Evolutionary conservation across 2,329 filamentous ascomycete species (phyloP).

Genomic region (Cryphonectria carpinicola): DNA sequence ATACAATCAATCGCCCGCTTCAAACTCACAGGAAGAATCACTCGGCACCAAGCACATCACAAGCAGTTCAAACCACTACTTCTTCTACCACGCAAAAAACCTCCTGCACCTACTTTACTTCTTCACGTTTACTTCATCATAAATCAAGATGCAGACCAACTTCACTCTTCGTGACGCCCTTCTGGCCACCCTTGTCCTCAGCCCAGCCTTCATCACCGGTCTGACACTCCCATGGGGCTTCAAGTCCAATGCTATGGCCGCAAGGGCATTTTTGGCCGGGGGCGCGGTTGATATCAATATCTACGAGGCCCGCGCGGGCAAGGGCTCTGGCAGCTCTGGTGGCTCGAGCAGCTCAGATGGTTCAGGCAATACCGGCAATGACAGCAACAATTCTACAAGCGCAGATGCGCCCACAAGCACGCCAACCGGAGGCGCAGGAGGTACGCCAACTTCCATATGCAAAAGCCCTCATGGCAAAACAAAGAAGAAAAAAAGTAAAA

Average conservation of each 20-base stretch:
- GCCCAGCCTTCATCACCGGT: slow-evolving; percentile 21
- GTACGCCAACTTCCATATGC: neutral
- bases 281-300: neutral
- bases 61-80: neutral
- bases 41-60: slow-evolving; percentile 1
- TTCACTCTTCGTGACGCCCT: slow-evolving; percentile 16
- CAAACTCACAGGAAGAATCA: too few species aligned
- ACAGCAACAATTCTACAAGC: neutral
- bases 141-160: slow-evolving; percentile 19
- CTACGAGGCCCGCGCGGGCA: neutral
- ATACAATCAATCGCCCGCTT: neutral
- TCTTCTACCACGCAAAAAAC: neutral
- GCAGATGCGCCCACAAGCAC: neutral
- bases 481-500: neutral
- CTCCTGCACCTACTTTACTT: neutral
- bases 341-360: neutral
- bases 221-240: slow-evolving; percentile 15
- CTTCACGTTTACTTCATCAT: neutral
- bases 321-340: neutral
- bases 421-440: neutral
- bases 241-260: neutral
- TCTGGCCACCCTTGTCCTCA: slow-evolving; percentile 22
- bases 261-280: neutral
- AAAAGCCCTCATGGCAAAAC: neutral
- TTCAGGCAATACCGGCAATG: neutral